Percentiles rank a stretch among this genome's conserved stretches.
These are phyloP conservation scores for Eucalyptus cloeziana DNA, from an alignment of 345 rosid genomes.

Conservation along the genomic window DNA sequence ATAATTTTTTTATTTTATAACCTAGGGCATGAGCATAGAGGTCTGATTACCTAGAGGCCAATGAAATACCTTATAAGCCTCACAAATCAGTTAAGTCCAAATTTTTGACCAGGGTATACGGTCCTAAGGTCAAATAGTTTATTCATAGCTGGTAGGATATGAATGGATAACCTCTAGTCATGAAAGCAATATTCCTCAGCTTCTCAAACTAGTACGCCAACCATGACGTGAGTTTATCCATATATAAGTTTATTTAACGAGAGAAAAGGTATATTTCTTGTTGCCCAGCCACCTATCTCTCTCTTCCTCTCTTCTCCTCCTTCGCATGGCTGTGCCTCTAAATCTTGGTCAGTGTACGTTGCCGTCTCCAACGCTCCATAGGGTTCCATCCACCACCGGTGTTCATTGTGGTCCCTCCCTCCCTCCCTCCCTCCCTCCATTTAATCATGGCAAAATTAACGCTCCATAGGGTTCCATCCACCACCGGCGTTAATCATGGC, in stretches of 20 bases:
- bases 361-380: too few relatives aligned
- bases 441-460: too few relatives aligned
- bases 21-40: not conserved
- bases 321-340: too few relatives aligned
- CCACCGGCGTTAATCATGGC: too few relatives aligned
- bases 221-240: not conserved
- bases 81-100: not conserved
- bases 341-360: too few relatives aligned
- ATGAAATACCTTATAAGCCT: not conserved
- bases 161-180: not conserved
- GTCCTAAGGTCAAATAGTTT: not conserved
- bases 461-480: too few relatives aligned
- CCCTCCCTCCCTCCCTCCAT: accelerated
- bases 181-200: not conserved
- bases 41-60: not conserved
- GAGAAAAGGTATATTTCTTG: not conserved
- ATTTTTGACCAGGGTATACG: not conserved
- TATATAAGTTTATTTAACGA: not conserved
- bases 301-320: too few relatives aligned
- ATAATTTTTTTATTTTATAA: too few relatives aligned
- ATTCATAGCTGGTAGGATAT: not conserved
- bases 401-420: too few relatives aligned
- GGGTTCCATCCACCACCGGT: too few relatives aligned
- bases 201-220: not conserved
- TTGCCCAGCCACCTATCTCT: too few relatives aligned